Conservation (phyloP, 345 rosid genomes). For the Populus deltoides region DNA sequence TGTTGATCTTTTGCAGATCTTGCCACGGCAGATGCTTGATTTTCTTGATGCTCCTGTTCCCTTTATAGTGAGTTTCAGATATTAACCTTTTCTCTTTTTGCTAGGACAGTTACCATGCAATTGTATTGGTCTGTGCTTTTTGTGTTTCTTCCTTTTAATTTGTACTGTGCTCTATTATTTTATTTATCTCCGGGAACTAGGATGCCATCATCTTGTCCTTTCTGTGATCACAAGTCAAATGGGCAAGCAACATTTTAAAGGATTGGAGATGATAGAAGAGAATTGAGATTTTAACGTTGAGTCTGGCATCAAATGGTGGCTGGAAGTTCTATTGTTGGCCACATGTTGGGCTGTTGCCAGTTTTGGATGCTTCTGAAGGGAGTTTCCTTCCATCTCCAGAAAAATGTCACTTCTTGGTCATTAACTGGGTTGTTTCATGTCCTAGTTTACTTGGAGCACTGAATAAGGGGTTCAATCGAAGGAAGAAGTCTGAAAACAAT, state of each 20-base stretch:
- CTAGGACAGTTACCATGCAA: constrained; percentile 1
- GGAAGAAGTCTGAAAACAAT: background rate
- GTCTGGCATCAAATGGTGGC: background rate
- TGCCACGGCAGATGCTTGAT: constrained; percentile 84
- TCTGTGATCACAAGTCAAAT: background rate
- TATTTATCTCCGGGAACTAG: background rate
- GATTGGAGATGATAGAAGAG: background rate
- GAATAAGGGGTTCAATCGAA: background rate
- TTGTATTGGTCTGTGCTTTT: background rate
- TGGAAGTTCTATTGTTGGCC: background rate
- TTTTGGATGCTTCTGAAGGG: background rate
- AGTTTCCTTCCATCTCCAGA: background rate
- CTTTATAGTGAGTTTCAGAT: constrained; percentile 64
- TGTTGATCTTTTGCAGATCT: constrained; percentile 47
- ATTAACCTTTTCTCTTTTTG: background rate
- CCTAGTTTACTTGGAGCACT: background rate
- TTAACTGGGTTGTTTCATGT: background rate
- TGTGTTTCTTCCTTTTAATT: background rate
- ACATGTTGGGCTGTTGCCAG: background rate
- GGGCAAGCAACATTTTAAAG: too few relatives aligned
- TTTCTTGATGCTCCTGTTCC: constrained; percentile 99
- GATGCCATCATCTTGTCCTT: background rate
- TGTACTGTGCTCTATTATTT: background rate
- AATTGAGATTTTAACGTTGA: background rate
- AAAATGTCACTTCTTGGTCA: background rate